Base-by-base conservation (phyloP, 139 green algal genomes). In the Chlamydomonas sp. region DNA sequence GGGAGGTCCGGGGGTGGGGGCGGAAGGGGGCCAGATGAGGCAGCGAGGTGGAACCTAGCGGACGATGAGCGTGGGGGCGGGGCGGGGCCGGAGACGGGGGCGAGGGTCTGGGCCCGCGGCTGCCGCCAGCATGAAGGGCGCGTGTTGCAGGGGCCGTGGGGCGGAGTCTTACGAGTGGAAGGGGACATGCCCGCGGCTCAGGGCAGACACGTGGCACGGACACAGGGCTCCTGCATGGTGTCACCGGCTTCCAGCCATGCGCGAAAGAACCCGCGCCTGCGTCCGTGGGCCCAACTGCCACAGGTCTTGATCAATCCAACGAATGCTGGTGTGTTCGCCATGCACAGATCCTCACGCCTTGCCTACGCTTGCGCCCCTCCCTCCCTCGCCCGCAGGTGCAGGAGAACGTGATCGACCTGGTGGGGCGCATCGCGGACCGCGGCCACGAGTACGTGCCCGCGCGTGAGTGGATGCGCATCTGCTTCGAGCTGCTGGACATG, bases 391-490 rank as follows among this genome's bases (percentile, higher is more conserved):
- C 76, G 8, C 81, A 86, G 81, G 95, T 99, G 87, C 97, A 99
- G 90, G 97, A 99, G 93, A 99, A 99, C 89, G 98, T 94, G 91
- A 99, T 99, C 76, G 97, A 99, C 92, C 92, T 99, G 60, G 97
- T 99, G 31, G 98, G 98, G 5, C 96, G 97, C 86, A 99, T 99
- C 83, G 98, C 98, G 2, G 98, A 99, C 93, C 90, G 97, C 18
- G 98, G 96, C 66, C 95, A 97, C 4, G 98, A 99, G 93, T 98
- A 96, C 83, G 98, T 99, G 77, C 97, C 98, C n/a, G 96, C 98
- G 0, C 93, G 97, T 66, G 98, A 99, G 93, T 99, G 98, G 98
- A 99, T 99, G 98, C 97, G 98, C 88, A 99, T 99, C 93, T 99
- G 98, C 95, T 99, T 99, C 78, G 98, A 99, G 94, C 95, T 99